Evolutionary conservation across 2,329 filamentous ascomycete genomes (phyloP).

Genomic region (Colletotrichum viniferum): DNA sequence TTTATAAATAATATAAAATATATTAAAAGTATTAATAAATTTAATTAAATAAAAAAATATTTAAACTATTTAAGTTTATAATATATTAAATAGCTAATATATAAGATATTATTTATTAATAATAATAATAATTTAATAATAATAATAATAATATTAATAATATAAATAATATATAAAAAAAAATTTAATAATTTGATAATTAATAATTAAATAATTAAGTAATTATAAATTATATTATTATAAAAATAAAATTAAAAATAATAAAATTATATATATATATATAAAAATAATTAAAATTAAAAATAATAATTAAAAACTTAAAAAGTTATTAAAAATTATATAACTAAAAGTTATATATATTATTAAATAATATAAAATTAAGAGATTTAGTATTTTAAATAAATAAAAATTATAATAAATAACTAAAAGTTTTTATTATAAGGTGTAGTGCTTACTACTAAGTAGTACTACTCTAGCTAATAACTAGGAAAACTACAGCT

Average conservation of each 20-base stretch:
- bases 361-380: too few relatives aligned
- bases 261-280: background rate
- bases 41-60: too few relatives aligned
- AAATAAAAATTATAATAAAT: background rate
- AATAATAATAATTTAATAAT: background rate
- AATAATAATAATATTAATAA: background rate
- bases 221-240: background rate
- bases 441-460: too few relatives aligned
- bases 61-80: too few relatives aligned
- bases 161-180: background rate
- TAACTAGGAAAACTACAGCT: too few relatives aligned
- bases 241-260: background rate
- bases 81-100: background rate
- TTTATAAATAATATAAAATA: too few relatives aligned
- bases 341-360: too few relatives aligned
- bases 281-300: background rate
- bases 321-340: too few relatives aligned
- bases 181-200: background rate
- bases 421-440: too few relatives aligned
- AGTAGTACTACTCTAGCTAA: too few relatives aligned
- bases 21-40: too few relatives aligned
- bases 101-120: background rate
- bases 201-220: background rate
- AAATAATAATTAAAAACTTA: background rate
- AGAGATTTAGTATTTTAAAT: background rate